Percentiles rank a stretch among this genome's conserved stretches.
These are phyloP conservation scores for Phyllosticta paracitricarpa DNA, from an alignment of 2,329 filamentous ascomycete genomes.

Conservation along the genomic window DNA sequence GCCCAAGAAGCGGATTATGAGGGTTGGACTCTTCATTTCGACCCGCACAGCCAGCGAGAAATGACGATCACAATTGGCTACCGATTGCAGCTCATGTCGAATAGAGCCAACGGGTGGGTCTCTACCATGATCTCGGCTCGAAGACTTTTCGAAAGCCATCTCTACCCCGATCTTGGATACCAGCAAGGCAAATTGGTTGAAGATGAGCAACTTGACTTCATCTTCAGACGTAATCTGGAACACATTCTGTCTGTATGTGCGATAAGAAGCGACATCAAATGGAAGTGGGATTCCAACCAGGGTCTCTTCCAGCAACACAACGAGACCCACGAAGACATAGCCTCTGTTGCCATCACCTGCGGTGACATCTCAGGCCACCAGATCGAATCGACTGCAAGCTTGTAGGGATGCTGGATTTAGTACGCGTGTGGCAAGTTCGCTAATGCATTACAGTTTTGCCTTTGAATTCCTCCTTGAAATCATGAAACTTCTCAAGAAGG, in stretches of 20 bases:
- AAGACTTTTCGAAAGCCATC: neutral
- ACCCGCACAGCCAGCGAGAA: neutral
- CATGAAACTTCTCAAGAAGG: neutral
- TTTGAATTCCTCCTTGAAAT: neutral
- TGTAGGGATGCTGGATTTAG: neutral
- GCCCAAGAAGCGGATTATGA: neutral
- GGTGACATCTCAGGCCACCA: constrained; percentile 13
- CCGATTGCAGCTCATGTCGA: neutral
- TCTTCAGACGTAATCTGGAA: constrained; percentile 9
- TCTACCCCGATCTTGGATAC: neutral
- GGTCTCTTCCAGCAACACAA: neutral
- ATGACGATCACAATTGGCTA: constrained; percentile 3
- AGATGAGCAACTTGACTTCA: constrained; percentile 5
- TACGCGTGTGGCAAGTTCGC: neutral
- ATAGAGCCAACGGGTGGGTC: neutral
- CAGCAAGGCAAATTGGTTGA: neutral
- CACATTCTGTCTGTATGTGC: constrained; percentile 13
- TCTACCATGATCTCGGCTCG: neutral
- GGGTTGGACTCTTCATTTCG: neutral
- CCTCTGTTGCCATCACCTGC: constrained; percentile 10
- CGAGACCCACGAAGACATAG: no score
- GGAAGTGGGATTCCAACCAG: neutral
- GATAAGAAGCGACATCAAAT: neutral
- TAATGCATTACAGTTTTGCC: neutral
- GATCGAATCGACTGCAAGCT: constrained; percentile 6